Evolutionary conservation across 192 early-diverging fungal genomes (phyloP).

Genomic region (Allomyces arbusculus): DNA sequence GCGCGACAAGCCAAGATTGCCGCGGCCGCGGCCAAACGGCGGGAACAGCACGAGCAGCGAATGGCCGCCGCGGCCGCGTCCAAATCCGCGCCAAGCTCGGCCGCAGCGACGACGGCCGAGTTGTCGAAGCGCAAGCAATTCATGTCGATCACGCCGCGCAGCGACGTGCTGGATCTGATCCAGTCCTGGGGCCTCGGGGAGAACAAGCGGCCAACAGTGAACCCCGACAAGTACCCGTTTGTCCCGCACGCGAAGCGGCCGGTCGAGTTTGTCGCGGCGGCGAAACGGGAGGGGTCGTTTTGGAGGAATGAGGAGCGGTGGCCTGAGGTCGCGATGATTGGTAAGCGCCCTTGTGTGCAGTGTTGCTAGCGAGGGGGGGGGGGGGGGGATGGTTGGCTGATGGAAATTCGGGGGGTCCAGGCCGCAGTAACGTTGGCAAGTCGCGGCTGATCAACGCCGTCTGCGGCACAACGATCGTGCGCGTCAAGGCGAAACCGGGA

Average conservation of each 20-base stretch:
- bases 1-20: too few relatives aligned
- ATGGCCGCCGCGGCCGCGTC: too few relatives aligned
- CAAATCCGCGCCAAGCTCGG: too few relatives aligned
- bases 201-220: not conserved
- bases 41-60: too few relatives aligned
- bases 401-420: conserved; percentile 12
- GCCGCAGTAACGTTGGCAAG: conserved; percentile 62
- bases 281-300: not conserved
- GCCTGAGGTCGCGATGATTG: not conserved
- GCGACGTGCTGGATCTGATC: not conserved
- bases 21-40: too few relatives aligned
- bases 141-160: not conserved
- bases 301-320: not conserved
- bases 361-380: too few relatives aligned
- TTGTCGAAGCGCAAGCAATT: not conserved
- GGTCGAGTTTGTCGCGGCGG: not conserved
- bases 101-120: too few relatives aligned
- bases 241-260: not conserved
- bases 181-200: not conserved
- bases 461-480: conserved; percentile 33
- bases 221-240: not conserved
- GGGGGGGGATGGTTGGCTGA: not conserved
- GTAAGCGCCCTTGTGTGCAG: too few relatives aligned
- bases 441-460: conserved; percentile 52
- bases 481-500: conserved; percentile 50